Evolutionary conservation across 1,284 basidiomycete genomes (phyloP).

Genomic region (Porphyrellus sp.): DNA sequence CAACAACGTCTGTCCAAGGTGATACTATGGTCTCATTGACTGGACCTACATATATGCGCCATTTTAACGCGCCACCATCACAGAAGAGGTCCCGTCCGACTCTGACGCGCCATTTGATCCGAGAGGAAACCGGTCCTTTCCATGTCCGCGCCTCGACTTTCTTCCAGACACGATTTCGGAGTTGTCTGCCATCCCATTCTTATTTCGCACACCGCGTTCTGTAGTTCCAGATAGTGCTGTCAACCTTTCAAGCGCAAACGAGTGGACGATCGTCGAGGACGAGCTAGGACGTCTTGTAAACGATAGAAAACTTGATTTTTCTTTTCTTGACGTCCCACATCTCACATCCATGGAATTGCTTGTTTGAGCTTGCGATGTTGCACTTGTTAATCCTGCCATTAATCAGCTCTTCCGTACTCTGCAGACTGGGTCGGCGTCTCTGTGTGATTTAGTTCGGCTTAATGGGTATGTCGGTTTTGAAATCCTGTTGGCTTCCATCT

Average conservation of each 20-base stretch:
- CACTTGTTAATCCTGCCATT: background rate
- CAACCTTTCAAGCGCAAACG: background rate
- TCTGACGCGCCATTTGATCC: background rate
- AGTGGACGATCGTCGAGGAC: constrained; percentile 24
- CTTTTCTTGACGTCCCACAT: constrained; percentile 27
- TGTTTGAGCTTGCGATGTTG: constrained; percentile 6
- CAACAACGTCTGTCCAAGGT: constrained; percentile 20
- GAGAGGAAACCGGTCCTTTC: background rate
- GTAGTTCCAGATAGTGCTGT: constrained; percentile 1
- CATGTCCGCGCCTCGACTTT: constrained; percentile 15
- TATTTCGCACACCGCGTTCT: constrained; percentile 27
- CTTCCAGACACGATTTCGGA: constrained; percentile 17
- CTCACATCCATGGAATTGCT: constrained; percentile 19
- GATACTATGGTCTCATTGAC: constrained; percentile 10
- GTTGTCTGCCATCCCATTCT: constrained; percentile 35
- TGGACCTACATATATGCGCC: constrained; percentile 19
- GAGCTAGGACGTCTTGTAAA: constrained; percentile 24
- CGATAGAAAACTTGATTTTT: constrained; percentile 28
- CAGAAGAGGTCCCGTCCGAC: constrained; percentile 8
- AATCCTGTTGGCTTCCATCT: too few relatives aligned
- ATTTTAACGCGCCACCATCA: constrained; percentile 12
- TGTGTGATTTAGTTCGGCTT: background rate
- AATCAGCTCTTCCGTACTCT: background rate
- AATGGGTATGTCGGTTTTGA: background rate
- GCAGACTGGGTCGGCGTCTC: background rate